These are phyloP conservation scores for Saccharomycopsis javanensis DNA, from an alignment of 805 yeast species.

Conservation along the genomic window DNA sequence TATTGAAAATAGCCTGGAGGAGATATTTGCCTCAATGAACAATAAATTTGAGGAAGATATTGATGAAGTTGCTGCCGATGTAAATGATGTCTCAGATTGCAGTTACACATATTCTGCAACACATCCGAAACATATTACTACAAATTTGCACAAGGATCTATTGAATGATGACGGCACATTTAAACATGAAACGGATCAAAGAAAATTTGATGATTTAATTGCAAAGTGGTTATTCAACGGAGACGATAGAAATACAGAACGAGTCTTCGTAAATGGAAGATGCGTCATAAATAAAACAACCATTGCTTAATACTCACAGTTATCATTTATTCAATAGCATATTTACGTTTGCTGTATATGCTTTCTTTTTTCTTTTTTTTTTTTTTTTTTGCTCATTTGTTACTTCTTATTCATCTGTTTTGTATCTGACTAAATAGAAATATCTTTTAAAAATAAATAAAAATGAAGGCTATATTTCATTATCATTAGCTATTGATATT, in stretches of 20 bases:
- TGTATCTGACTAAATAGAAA: too few species aligned
- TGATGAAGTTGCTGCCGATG: background rate
- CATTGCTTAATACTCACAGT: background rate
- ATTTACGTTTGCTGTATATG: too few species aligned
- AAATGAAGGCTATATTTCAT: too few species aligned
- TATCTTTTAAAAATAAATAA: too few species aligned
- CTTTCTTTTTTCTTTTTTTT: too few species aligned
- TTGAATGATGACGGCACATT: constrained; percentile 16
- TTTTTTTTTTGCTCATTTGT: too few species aligned
- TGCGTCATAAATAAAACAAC: constrained; percentile 38
- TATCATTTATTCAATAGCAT: too few species aligned
- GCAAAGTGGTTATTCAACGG: constrained; percentile 92
- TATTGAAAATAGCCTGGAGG: background rate
- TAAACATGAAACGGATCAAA: constrained; percentile 24
- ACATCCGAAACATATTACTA: background rate
- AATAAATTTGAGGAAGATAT: background rate
- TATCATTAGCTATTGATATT: too few species aligned
- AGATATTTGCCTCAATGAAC: background rate
- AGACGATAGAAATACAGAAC: constrained; percentile 78
- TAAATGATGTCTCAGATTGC: background rate
- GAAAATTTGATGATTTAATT: constrained; percentile 44
- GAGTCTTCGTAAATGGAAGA: constrained; percentile 79
- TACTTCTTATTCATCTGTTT: too few species aligned
- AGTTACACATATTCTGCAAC: background rate
- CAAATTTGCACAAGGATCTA: constrained; percentile 1